phyloP scores from a whole-genome alignment of 306 rosid species.

The Cucumis cinereus region DNA sequence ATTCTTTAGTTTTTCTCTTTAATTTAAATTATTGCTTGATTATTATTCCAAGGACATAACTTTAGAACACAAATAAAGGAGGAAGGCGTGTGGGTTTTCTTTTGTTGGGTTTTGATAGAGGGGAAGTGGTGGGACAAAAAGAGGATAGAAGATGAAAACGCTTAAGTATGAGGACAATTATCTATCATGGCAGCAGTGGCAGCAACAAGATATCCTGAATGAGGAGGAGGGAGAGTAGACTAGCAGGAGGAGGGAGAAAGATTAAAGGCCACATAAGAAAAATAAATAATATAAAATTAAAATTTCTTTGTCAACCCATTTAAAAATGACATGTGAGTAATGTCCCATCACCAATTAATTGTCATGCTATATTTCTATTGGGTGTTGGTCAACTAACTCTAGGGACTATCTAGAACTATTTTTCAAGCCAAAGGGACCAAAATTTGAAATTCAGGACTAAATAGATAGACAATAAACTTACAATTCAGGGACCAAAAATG shows the following conservation, averaged over 20 bases:
- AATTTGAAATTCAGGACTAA: neutral
- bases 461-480: too few relatives aligned
- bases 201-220: neutral
- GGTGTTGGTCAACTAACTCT: neutral
- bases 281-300: too few relatives aligned
- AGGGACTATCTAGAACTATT: neutral
- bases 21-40: neutral
- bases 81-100: neutral
- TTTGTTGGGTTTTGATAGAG: neutral
- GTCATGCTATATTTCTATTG: neutral
- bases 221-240: neutral
- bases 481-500: neutral
- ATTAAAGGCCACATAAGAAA: neutral
- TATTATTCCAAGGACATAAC: neutral
- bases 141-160: neutral
- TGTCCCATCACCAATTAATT: neutral
- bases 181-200: neutral
- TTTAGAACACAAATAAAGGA: too few relatives aligned
- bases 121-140: neutral
- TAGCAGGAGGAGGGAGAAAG: neutral
- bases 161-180: neutral
- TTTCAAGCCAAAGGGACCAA: neutral
- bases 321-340: neutral
- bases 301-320: neutral
- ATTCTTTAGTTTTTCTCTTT: too few relatives aligned